A percentile compares a stretch with the other conserved stretches of the same genome.
Evolutionary conservation across 306 rosid genomes (phyloP).

Genomic region (Quercus parvula): DNA sequence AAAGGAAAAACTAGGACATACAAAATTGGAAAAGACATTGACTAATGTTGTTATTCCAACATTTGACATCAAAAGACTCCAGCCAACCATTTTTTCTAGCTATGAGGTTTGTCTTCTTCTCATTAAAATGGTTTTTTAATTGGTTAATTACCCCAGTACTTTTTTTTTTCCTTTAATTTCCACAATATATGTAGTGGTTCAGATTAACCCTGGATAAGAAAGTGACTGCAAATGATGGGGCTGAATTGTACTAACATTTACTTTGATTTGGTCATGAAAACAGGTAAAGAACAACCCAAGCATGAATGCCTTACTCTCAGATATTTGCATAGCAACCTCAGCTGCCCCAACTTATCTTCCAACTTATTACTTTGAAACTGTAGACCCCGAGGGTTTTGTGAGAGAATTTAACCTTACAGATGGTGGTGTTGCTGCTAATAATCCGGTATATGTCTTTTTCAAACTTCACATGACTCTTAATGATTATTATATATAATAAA

Average conservation of each 20-base stretch:
- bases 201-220: background rate
- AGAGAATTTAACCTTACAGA: slow-evolving; percentile 54
- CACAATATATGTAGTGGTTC: background rate
- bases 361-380: slow-evolving; percentile 51
- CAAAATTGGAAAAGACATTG: slow-evolving; percentile 49
- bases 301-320: slow-evolving; percentile 37
- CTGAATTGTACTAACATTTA: background rate
- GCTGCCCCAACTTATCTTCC: slow-evolving; percentile 84
- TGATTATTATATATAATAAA: background rate
- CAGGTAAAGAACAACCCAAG: slow-evolving; percentile 35
- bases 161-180: background rate
- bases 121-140: background rate
- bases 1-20: slow-evolving; percentile 51
- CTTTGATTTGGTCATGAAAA: background rate
- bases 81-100: slow-evolving; percentile 60
- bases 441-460: slow-evolving; percentile 40
- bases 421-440: slow-evolving; percentile 73
- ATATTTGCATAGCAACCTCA: slow-evolving; percentile 64
- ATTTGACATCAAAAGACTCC: slow-evolving; percentile 50
- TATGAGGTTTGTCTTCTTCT: slow-evolving; percentile 37
- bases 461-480: background rate
- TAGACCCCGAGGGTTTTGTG: slow-evolving; percentile 7
- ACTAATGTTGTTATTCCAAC: slow-evolving; percentile 68
- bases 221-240: background rate
- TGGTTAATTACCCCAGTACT: background rate